Evolutionary conservation across 2,329 filamentous ascomycete species (phyloP).

Genomic region (Colletotrichum higginsianum): DNA sequence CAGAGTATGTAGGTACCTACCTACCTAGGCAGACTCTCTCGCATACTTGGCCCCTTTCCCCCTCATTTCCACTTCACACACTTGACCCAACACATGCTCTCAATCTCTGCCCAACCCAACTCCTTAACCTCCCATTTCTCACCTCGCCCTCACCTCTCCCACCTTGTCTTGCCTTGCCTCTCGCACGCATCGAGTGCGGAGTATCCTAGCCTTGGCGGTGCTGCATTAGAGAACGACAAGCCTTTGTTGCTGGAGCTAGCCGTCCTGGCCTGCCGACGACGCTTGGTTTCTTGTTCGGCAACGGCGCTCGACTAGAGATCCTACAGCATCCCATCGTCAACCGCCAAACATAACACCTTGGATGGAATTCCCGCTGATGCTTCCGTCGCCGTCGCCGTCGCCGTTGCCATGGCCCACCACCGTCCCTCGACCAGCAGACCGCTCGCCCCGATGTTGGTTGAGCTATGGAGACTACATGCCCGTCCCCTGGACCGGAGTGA

Average conservation of each 20-base stretch:
- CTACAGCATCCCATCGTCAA: no score
- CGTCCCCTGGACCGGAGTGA: constrained; percentile 5
- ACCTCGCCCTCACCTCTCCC: neutral
- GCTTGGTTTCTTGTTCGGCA: constrained; percentile 4
- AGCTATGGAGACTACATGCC: constrained; percentile 1
- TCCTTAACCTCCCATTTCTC: neutral
- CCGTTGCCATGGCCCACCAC: neutral
- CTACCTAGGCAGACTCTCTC: no score
- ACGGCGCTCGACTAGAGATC: constrained; percentile 1
- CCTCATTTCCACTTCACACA: neutral
- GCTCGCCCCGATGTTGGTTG: constrained; percentile 16
- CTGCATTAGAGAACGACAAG: constrained; percentile 15
- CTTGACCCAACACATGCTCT: neutral
- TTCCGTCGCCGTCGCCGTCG: no score
- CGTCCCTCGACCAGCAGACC: constrained; percentile 19
- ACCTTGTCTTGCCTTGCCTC: neutral
- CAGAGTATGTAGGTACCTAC: no score
- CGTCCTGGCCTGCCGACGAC: constrained; percentile 6
- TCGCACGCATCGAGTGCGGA: constrained; percentile 1
- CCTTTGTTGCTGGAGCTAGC: constrained; percentile 6
- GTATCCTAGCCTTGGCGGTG: neutral
- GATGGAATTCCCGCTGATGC: neutral
- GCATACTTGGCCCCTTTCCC: neutral
- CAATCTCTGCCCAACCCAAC: constrained; percentile 1
- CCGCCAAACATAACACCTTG: neutral